These are phyloP conservation scores for Retiboletus flavoniger DNA, from an alignment of 1,284 basidiomycete species.

Conservation along the genomic window DNA sequence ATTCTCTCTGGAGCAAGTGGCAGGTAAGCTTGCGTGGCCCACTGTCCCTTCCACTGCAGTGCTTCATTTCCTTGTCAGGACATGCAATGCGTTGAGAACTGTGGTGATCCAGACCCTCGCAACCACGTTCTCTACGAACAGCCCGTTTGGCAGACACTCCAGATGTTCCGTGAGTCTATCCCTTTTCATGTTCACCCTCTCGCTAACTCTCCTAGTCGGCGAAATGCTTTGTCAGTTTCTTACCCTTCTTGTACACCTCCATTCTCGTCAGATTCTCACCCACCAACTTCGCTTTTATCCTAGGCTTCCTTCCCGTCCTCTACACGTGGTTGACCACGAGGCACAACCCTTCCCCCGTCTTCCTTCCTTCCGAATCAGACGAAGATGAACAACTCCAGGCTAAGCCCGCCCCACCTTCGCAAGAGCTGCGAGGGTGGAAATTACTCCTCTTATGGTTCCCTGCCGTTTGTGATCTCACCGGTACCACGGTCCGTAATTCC, in stretches of 20 bases:
- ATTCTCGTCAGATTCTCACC: conserved; percentile 29
- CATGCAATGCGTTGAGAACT: conserved; percentile 95
- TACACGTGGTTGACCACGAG: conserved; percentile 60
- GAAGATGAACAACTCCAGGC: conserved; percentile 39
- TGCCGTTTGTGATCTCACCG: conserved; percentile 85
- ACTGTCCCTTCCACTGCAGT: background rate
- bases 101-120: conserved; percentile 54
- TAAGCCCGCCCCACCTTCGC: conserved; percentile 39
- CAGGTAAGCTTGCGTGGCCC: conserved; percentile 47
- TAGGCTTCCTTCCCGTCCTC: conserved; percentile 82
- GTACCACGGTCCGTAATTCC: conserved; percentile 67
- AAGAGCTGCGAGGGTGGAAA: conserved; percentile 63
- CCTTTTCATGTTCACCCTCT: conserved; percentile 20
- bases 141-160: conserved; percentile 91
- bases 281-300: conserved; percentile 18
- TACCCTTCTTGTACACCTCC: conserved; percentile 21
- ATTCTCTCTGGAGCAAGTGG: conserved; percentile 80
- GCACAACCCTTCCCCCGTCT: conserved; percentile 49
- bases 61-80: conserved; percentile 50
- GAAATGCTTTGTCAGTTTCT: conserved; percentile 82
- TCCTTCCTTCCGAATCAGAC: conserved; percentile 54
- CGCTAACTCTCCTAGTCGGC: conserved; percentile 59
- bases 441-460: conserved; percentile 82
- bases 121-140: conserved; percentile 80
- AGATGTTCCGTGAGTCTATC: conserved; percentile 80